phyloP scores from a whole-genome alignment of 352 stramenopile species.

The Phytophthora palmivora region DNA sequence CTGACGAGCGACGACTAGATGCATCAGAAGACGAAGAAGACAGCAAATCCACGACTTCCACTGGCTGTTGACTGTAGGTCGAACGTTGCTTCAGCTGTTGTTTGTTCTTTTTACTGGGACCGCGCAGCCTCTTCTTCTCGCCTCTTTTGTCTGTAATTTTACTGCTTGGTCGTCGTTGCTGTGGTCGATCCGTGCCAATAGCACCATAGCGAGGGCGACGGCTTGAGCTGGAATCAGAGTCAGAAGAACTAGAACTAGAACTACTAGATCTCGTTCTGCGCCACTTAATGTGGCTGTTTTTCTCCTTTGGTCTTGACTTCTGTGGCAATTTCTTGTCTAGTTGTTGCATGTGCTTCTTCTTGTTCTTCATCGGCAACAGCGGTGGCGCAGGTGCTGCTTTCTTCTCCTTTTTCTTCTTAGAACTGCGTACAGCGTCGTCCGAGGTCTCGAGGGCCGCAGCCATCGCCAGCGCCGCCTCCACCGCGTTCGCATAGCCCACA shows the following conservation, averaged over 20 bases:
- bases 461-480: constrained; percentile 40
- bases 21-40: constrained; percentile 34
- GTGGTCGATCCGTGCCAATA: neutral
- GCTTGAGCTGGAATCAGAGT: constrained; percentile 5
- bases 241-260: constrained; percentile 3
- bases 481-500: constrained; percentile 32
- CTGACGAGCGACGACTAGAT: constrained; percentile 5
- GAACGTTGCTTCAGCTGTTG: neutral
- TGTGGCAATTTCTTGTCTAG: constrained; percentile 1
- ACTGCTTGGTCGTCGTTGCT: constrained; percentile 2
- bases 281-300: no score
- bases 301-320: neutral
- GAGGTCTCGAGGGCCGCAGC: constrained; percentile 27
- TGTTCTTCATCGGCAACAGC: constrained; percentile 19
- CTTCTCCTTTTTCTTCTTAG: constrained; percentile 18
- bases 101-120: neutral
- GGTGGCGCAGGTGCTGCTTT: constrained; percentile 12
- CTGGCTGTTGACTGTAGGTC: neutral
- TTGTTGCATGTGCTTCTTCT: constrained; percentile 8
- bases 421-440: neutral
- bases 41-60: constrained; percentile 29
- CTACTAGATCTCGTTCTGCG: constrained; percentile 17
- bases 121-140: neutral
- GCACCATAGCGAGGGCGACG: neutral
- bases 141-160: neutral